Conservation (phyloP, 83 land plant species). For the Larix sibirica region DNA sequence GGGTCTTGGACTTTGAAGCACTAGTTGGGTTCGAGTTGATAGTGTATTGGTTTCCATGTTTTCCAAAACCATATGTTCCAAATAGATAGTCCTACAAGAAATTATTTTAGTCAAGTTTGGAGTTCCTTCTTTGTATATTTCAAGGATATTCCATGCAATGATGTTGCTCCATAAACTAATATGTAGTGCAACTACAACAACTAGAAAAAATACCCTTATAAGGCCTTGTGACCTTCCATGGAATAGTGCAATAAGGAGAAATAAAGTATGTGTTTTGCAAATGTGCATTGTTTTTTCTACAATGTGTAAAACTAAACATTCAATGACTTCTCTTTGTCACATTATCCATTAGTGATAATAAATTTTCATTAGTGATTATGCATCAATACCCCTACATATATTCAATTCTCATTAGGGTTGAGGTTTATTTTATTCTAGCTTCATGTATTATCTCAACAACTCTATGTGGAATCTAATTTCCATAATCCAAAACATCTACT, state of each 20-base stretch:
- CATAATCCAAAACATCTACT: not conserved
- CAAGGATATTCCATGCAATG: not conserved
- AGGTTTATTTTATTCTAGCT: not conserved
- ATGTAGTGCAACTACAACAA: not conserved
- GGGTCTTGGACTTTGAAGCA: not conserved
- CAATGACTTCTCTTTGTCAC: no score
- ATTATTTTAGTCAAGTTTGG: not conserved
- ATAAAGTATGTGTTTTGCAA: no score
- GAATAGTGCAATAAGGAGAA: no score
- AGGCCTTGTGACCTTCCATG: not conserved
- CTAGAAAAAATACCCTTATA: not conserved
- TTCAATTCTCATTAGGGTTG: not conserved
- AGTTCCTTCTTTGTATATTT: not conserved
- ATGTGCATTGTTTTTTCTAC: no score
- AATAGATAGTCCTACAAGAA: not conserved
- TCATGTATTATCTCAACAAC: not conserved
- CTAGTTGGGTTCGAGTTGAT: not conserved
- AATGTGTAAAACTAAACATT: no score
- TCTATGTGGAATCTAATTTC: not conserved
- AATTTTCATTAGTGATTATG: not conserved
- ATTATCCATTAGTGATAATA: not conserved
- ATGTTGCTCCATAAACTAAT: not conserved
- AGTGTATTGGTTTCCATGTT: not conserved
- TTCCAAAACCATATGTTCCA: not conserved
- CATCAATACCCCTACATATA: not conserved